Evolutionary conservation across 1,284 basidiomycete species (phyloP), one percentile per base, ranked within the genome.

Genomic region (Tilletia indica): DNA sequence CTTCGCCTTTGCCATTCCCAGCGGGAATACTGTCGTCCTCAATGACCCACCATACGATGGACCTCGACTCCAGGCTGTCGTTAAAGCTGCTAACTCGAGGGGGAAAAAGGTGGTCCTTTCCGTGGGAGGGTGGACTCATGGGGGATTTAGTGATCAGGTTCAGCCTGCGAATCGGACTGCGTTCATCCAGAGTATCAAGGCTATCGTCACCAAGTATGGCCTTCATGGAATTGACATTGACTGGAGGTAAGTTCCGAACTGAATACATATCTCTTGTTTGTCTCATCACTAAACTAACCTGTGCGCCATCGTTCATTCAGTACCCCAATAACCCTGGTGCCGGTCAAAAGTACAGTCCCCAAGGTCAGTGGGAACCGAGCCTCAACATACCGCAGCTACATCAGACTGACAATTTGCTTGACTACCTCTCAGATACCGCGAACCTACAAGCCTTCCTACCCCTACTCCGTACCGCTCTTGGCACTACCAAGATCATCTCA

Each of bases 391-490:
- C 47, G n/a, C 12, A 12, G 12, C 47, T n/a, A n/a, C 11, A 48
- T 48, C 47, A 48, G 47, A 11, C n/a, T 11, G 25, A 31, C 25
- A 31, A 31, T 31, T 31, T 31, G 25, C 25, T 31, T 31, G 25
- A 31, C 25, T 31, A 48, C 47, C 14, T 45, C n/a, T 8, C 51
- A 54, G 51, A 54, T 19, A 54, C 51, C 6, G 51, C 51, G 12
- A 54, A 54, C 51, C 51, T 54, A 8, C 51, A 54, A 54, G 51
- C 51, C 12, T 54, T 54, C 51, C 51, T 54, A 6, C 51, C 51
- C 16, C 51, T 19, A 11, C 51, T 54, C 16, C 51, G 51, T 6
- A 54, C 16, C 12, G 51, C 51, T 25, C 51, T 54, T 4, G 51
- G 51, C 16, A 12, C 51, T 6, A 54, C 8, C 11, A 54, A 54